Conservation (phyloP, 495 filamentous ascomycete species). For the Astrocystis sublimbata region DNA sequence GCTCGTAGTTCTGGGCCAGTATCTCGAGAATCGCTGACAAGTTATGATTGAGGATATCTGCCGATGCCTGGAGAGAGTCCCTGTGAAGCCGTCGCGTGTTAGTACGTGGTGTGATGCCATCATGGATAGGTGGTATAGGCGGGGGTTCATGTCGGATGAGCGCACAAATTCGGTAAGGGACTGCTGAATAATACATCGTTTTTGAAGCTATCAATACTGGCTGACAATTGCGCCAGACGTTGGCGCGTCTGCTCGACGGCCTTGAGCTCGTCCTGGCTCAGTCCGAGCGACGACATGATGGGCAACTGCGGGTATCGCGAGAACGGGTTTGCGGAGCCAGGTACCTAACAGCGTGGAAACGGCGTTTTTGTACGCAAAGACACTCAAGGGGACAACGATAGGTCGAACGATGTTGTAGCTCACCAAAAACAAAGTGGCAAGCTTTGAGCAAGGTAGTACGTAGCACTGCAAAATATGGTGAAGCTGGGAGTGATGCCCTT, state of each 20-base stretch:
- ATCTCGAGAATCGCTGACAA: slow-evolving; percentile 61
- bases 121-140: too few species aligned
- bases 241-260: slow-evolving; percentile 73
- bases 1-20: slow-evolving; percentile 56
- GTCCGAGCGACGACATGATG: slow-evolving; percentile 50
- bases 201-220: slow-evolving; percentile 64
- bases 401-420: too few species aligned
- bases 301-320: not conserved
- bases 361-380: not conserved
- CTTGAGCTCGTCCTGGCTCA: slow-evolving; percentile 64
- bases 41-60: slow-evolving; percentile 64
- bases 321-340: not conserved
- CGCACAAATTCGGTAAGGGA: slow-evolving; percentile 41
- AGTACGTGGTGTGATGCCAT: too few species aligned
- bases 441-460: too few species aligned
- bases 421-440: too few species aligned
- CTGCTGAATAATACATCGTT: slow-evolving; percentile 33
- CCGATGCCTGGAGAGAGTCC: slow-evolving; percentile 67
- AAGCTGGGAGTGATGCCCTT: too few species aligned
- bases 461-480: too few species aligned
- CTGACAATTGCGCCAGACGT: slow-evolving; percentile 67
- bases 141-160: not conserved
- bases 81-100: slow-evolving; percentile 40
- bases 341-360: not conserved
- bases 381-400: too few species aligned